Conservation (phyloP, 2,329 filamentous ascomycete species). For the Xylariaceae sp. region DNA sequence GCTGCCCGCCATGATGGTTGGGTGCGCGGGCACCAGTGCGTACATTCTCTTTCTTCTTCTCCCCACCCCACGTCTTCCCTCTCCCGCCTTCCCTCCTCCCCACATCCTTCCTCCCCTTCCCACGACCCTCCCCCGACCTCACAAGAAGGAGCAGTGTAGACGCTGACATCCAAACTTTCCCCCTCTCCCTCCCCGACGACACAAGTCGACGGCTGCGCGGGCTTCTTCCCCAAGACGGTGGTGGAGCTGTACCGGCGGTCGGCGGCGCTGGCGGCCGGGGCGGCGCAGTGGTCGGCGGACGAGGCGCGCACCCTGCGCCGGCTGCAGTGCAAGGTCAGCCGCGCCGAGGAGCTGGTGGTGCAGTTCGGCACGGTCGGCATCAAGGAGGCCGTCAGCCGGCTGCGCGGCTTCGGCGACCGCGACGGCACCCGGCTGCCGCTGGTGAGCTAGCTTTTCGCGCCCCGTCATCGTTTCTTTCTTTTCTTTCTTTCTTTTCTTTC, state of each 20-base stretch:
- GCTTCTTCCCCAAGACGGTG: slow-evolving; percentile 54
- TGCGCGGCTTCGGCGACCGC: slow-evolving; percentile 51
- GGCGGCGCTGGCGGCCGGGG: slow-evolving; percentile 27
- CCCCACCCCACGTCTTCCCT: no score
- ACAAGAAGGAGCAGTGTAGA: no score
- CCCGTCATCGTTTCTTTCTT: no score
- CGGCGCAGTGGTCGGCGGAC: slow-evolving; percentile 21
- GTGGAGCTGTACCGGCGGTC: slow-evolving; percentile 48
- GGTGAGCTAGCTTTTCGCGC: no score
- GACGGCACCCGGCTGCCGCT: slow-evolving; percentile 55
- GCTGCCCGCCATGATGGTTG: slow-evolving; percentile 35
- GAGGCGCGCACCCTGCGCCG: slow-evolving; percentile 42
- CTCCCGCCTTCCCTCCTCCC: no score
- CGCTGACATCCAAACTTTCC: no score
- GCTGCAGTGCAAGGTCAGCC: slow-evolving; percentile 54
- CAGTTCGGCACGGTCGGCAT: slow-evolving; percentile 56
- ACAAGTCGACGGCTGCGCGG: slow-evolving; percentile 33
- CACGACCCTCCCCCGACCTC: no score
- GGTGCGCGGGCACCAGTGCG: slow-evolving; percentile 27
- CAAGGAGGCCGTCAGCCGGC: slow-evolving; percentile 53
- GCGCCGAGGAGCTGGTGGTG: slow-evolving; percentile 54
- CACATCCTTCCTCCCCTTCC: no score
- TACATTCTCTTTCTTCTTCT: no score
- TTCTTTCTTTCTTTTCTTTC: no score
- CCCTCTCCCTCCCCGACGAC: no score